Evolutionary conservation across 441 rosid species (phyloP).

Genomic region (Pelargonium hybrid): DNA sequence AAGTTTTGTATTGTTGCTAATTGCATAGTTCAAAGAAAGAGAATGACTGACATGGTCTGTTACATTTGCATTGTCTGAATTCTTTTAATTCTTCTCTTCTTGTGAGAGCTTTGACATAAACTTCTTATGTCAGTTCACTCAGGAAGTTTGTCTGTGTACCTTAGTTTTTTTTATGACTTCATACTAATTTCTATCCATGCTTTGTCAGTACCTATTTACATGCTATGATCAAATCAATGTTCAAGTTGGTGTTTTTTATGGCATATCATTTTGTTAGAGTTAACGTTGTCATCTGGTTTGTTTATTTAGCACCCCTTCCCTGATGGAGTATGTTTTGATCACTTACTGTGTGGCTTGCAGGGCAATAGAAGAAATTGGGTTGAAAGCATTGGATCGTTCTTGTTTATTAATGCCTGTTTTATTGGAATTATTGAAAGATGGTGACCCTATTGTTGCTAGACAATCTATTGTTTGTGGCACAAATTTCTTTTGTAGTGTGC

Average conservation of each 20-base stretch:
- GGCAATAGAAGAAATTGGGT: conserved; percentile 70
- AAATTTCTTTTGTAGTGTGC: conserved; percentile 45
- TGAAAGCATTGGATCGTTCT: conserved; percentile 57
- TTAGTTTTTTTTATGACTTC: background rate
- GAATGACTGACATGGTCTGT: background rate
- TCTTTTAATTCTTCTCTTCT: too few species aligned
- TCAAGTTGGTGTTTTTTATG: background rate
- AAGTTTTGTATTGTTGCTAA: background rate
- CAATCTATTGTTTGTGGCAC: conserved; percentile 65
- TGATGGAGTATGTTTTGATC: background rate
- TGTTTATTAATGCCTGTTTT: conserved; percentile 47
- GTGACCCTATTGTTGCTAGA: conserved; percentile 47
- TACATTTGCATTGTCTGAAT: background rate
- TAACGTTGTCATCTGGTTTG: background rate
- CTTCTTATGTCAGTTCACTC: background rate
- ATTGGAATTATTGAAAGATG: conserved; percentile 54
- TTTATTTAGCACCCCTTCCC: background rate
- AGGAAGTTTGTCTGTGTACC: background rate
- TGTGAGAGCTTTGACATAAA: background rate
- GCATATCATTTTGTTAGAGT: background rate
- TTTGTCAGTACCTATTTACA: background rate
- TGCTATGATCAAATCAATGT: background rate
- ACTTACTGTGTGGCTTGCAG: conserved; percentile 36
- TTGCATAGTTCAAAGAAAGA: background rate
- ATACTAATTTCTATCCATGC: background rate